Base-by-base conservation (phyloP, 1,139 yeast species). In the Insectozyma bohioensis region DNA sequence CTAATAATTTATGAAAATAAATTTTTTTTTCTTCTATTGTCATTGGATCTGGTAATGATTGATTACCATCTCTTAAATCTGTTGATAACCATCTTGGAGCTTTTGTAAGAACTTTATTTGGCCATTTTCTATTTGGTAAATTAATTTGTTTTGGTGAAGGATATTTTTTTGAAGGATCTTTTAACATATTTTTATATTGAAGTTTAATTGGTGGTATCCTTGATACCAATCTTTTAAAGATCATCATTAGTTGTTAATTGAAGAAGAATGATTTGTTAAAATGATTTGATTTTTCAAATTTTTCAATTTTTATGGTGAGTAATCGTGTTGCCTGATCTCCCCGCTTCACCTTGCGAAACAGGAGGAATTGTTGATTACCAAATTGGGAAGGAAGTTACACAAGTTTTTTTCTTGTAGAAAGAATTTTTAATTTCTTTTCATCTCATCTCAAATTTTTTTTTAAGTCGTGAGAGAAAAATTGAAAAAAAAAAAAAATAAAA, bases 81-180 rank as follows among this genome's bases (percentile, higher is more conserved):
- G 75, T 69, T 22, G 73, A 64, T 33, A 69, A 60, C 75, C 75
- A 69, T 42, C 75, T 57, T 19, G 75, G 75, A 7, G 74, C 68
- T 35, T 61, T 63, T 35, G 61, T 51, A 37, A 69, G 55, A 16
- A 52, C 43, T 30, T 61, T 63, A 26, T 55, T 47, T 2, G 75
- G 75, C 75, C 75, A 69, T 17, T 56, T 56, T 45, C 75, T 55
- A 43, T 63, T 56, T 4, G 69, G 66, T 31, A 68, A 59, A 13
- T 58, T 40, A 20, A 69, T 55, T 6, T 63, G 61, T 26, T 61
- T 58, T 43, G 65, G 67, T 3, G 68, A 54, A 26, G 50, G 54
- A 43, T 69, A 69, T 42, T 69, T 69, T 24, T 41, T 47, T 13
- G 70, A 61, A 2, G 75, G 75, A 35, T 67, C 72, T 42, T 51